Percentiles rank a stretch among this genome's conserved stretches.
phyloP scores from a whole-genome alignment of 192 early-diverging fungal species.

The Entomortierella lignicola region DNA sequence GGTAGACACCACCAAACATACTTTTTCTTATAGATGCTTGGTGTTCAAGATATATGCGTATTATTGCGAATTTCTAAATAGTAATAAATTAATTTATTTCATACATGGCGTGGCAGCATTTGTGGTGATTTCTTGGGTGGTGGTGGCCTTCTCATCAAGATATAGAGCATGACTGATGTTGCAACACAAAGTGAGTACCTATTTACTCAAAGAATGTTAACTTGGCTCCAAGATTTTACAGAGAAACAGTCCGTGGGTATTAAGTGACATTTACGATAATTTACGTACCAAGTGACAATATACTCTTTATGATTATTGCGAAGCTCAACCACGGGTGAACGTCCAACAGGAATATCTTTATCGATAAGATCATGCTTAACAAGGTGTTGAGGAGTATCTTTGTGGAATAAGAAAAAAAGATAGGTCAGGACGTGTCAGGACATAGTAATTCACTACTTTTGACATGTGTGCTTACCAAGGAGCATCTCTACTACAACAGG shows the following conservation, averaged over 20 bases:
- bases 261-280: not conserved
- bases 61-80: no score
- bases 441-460: no score
- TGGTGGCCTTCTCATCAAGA: slow-evolving; percentile 69
- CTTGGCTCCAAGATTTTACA: no score
- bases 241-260: not conserved
- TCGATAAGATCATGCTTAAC: slow-evolving; percentile 62
- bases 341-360: slow-evolving; percentile 77
- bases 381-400: slow-evolving; percentile 54
- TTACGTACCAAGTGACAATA: slow-evolving; percentile 86
- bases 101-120: slow-evolving; percentile 49
- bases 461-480: slow-evolving; percentile 52
- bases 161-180: slow-evolving; percentile 75
- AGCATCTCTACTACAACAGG: slow-evolving; percentile 83
- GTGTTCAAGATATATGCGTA: no score
- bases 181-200: slow-evolving; percentile 73
- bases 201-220: not conserved
- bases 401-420: slow-evolving; percentile 2
- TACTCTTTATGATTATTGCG: slow-evolving; percentile 91
- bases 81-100: no score
- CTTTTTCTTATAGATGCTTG: no score
- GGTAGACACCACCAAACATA: slow-evolving; percentile 59
- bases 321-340: slow-evolving; percentile 77
- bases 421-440: slow-evolving; percentile 23
- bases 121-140: slow-evolving; percentile 28